A percentile compares a stretch with the other conserved stretches of the same genome.
Conservation (phyloP, 2,329 filamentous ascomycete species). For the Canariomyces notabilis region DNA sequence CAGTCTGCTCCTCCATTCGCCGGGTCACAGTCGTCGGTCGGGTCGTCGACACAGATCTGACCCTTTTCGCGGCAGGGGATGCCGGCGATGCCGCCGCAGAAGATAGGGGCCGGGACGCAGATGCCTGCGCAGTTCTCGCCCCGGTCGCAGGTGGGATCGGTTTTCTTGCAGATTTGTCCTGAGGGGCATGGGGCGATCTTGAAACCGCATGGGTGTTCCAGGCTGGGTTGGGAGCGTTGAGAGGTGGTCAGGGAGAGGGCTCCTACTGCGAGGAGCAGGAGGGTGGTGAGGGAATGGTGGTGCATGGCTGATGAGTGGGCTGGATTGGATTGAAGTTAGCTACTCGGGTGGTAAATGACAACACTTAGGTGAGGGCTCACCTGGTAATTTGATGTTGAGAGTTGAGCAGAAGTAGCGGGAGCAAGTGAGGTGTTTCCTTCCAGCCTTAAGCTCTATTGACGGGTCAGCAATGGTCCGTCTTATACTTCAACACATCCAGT, state of each 20-base stretch:
- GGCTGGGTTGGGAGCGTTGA: no score
- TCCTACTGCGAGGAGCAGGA: slow-evolving; percentile 9
- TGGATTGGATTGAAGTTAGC: no score
- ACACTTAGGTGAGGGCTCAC: no score
- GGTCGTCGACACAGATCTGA: slow-evolving; percentile 38
- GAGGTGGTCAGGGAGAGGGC: slow-evolving; percentile 1
- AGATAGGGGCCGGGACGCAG: slow-evolving; percentile 18
- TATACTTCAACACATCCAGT: neutral
- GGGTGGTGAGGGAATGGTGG: slow-evolving; percentile 7
- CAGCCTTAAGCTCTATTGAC: no score
- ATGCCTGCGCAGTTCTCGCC: slow-evolving; percentile 22
- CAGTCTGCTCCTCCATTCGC: slow-evolving; percentile 37
- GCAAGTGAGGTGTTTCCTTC: no score
- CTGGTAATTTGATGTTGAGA: no score
- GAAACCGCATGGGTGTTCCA: slow-evolving; percentile 22
- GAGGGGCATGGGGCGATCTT: slow-evolving; percentile 22
- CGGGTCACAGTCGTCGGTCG: slow-evolving; percentile 37
- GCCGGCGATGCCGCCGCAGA: slow-evolving; percentile 39
- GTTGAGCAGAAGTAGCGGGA: no score
- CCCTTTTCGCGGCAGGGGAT: slow-evolving; percentile 30
- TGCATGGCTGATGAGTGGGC: slow-evolving; percentile 8
- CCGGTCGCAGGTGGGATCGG: slow-evolving; percentile 16
- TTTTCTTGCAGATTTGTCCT: slow-evolving; percentile 15
- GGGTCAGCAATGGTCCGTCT: no score
- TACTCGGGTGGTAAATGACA: neutral